phyloP scores from a whole-genome alignment of 176 grass and related monocot genomes.

The Avena atlantica region DNA sequence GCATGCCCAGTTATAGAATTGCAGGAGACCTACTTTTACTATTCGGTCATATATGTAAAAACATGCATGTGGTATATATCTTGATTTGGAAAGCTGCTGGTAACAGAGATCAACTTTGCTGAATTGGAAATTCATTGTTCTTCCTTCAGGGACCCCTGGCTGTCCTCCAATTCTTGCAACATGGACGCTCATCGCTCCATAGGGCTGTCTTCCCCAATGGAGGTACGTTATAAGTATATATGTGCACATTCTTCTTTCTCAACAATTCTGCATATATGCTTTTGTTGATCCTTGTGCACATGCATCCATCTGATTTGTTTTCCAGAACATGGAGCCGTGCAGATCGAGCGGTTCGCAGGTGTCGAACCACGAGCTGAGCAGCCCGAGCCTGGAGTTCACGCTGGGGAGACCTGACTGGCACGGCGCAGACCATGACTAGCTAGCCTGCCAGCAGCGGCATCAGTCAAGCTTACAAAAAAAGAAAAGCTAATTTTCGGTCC shows the following conservation, averaged over 20 bases:
- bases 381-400: conserved; percentile 91
- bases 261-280: not conserved
- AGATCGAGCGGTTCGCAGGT: conserved; percentile 69
- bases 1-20: conserved; percentile 24
- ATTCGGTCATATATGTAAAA: conserved; percentile 16
- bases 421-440: conserved; percentile 69
- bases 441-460: not conserved
- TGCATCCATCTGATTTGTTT: not conserved
- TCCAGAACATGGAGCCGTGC: conserved; percentile 78
- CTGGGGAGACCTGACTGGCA: conserved; percentile 85
- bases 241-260: not conserved
- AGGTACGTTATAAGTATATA: too few species aligned
- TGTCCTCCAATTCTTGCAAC: conserved; percentile 70
- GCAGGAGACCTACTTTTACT: conserved; percentile 30
- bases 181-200: conserved; percentile 69
- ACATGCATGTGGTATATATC: not conserved
- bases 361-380: conserved; percentile 79
- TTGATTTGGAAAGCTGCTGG: conserved; percentile 23
- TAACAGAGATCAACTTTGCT: conserved; percentile 22
- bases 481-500: conserved; percentile 33
- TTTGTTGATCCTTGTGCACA: not conserved
- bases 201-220: conserved; percentile 67
- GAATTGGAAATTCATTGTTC: conserved; percentile 39
- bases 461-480: not conserved
- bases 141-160: conserved; percentile 77